A percentile compares a stretch with the other conserved stretches of the same genome.
phyloP scores from a whole-genome alignment of 1,139 yeast genomes.

The Pichia sp. region DNA sequence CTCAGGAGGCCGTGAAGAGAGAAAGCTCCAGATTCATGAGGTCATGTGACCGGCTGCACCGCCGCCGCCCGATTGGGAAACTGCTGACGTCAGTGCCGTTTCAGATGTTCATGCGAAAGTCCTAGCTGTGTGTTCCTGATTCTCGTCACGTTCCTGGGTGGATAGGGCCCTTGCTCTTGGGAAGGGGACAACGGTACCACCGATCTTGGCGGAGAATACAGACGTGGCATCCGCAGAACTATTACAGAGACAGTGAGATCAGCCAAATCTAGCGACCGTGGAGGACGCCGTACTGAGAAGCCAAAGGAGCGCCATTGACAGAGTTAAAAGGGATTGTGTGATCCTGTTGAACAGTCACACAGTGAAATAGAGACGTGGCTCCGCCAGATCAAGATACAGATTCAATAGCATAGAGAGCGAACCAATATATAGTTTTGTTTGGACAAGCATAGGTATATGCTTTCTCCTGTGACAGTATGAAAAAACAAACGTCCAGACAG shows the following conservation, averaged over 20 bases:
- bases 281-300: background rate
- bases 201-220: too few relatives aligned
- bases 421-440: background rate
- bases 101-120: background rate
- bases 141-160: background rate
- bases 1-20: too few relatives aligned
- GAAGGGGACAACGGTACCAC: background rate
- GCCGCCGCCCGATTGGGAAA: background rate
- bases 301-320: background rate
- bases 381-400: background rate
- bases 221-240: background rate
- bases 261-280: too few relatives aligned
- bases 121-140: background rate
- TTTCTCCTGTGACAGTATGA: background rate
- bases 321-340: background rate
- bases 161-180: background rate
- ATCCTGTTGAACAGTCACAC: background rate
- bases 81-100: background rate
- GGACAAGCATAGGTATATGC: background rate
- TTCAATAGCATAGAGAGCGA: background rate
- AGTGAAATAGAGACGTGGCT: background rate
- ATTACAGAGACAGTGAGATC: background rate
- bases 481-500: background rate
- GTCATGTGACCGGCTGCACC: background rate
- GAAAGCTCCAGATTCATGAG: background rate